Evolutionary conservation across 2,329 filamentous ascomycete species (phyloP).

Genomic region (Graphiopsis chlorocephala): DNA sequence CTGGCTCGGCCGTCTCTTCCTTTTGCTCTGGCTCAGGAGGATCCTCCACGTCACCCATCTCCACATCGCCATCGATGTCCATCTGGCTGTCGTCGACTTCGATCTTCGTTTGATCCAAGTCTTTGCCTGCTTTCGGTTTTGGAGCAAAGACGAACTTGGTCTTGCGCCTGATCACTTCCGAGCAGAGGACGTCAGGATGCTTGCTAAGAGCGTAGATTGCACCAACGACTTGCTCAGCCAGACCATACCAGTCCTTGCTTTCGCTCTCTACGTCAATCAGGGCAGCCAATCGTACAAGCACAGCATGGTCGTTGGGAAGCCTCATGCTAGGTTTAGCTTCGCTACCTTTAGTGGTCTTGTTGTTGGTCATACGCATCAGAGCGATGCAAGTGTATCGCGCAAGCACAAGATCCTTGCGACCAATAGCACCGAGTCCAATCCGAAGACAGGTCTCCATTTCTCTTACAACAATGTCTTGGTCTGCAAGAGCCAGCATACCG

Average conservation of each 20-base stretch:
- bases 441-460: slow-evolving; percentile 94
- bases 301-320: slow-evolving; percentile 86
- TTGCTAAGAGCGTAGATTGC: slow-evolving; percentile 93
- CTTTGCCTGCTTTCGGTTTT: slow-evolving; percentile 38
- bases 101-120: slow-evolving; percentile 27
- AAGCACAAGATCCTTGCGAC: slow-evolving; percentile 77
- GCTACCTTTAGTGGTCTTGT: slow-evolving; percentile 73
- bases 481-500: slow-evolving; percentile 92
- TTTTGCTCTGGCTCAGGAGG: slow-evolving; percentile 24
- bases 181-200: slow-evolving; percentile 89
- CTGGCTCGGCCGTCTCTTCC: slow-evolving; percentile 21
- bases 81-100: slow-evolving; percentile 28
- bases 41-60: slow-evolving; percentile 37
- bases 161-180: slow-evolving; percentile 83
- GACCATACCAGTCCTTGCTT: slow-evolving; percentile 89
- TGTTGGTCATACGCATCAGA: slow-evolving; percentile 83
- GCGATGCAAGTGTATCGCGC: slow-evolving; percentile 96
- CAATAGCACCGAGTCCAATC: slow-evolving; percentile 79
- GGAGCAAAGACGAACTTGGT: slow-evolving; percentile 74
- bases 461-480: slow-evolving; percentile 86
- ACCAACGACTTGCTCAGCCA: slow-evolving; percentile 92
- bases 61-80: slow-evolving; percentile 36
- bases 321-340: slow-evolving; percentile 65
- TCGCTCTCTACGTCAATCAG: slow-evolving; percentile 84
- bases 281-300: slow-evolving; percentile 74